Evolutionary conservation across 2,329 filamentous ascomycete species (phyloP), one percentile per base, ranked within the genome.

Genomic region (Xylariaceae sp.): DNA sequence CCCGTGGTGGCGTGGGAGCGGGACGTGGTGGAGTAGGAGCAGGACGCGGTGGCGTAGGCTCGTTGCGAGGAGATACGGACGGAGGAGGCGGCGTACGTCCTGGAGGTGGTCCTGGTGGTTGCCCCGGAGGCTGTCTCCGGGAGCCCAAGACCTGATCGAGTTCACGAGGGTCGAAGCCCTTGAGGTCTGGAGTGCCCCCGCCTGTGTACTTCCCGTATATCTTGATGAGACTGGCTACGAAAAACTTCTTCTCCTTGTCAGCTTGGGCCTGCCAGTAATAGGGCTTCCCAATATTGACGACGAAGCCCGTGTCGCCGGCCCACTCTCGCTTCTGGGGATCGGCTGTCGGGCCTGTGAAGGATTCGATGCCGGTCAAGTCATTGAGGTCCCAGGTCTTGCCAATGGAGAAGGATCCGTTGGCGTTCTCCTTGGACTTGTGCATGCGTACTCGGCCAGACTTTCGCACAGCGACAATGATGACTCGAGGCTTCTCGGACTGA

Each of bases 311-410:
- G 37, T 81, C 80, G 33, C 83, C 80, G 15, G 87, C 90, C 84
- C 85, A 94, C 54, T 82, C 61, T 72, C 82, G 59, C 69, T 73
- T 46, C 64, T 74, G 56, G 44, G 80, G 47, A 59, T 68, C 53
- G 68, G 74, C 53, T 57, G 67, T 61, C 14, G 75, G 58, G 27
- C 79, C 71, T 5, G 77, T 81, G 53, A 81, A 96, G 17, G 87
- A 92, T 57, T 94, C 83, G 45, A 98, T 84, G 29, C 75, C 72
- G 4, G 75, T 74, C 31, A 98, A 66, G 55, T 98, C 92, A 59
- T 96, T 90, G 47, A 98, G 74, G 56, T 89, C 84, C 92, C 92
- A 98, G 3, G 92, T 94, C 65, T 98, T 98, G 46, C 92, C 92
- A 47, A 98, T 94, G 14, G 90, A 96, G 60, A 95, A 98, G 16